These are phyloP conservation scores for Mucor indicus DNA, from an alignment of 371 early-diverging fungal genomes.

Conservation along the genomic window DNA sequence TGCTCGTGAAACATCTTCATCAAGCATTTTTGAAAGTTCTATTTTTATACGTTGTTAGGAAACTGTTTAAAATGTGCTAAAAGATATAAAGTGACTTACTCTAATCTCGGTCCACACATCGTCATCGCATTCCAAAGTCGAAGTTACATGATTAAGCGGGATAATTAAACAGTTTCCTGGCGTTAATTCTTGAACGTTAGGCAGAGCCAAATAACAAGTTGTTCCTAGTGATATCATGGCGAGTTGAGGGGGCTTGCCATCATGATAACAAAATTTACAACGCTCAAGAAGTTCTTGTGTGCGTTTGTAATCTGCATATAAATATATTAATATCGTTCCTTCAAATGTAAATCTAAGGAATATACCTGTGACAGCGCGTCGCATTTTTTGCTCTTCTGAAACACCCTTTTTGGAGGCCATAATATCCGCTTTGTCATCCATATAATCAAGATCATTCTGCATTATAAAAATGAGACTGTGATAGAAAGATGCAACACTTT, in stretches of 20 bases:
- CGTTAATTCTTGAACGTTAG: conserved; percentile 69
- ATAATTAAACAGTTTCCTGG: conserved; percentile 90
- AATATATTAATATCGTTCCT: not conserved
- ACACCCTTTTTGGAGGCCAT: conserved; percentile 62
- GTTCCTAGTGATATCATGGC: conserved; percentile 78
- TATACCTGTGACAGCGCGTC: conserved; percentile 59
- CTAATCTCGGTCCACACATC: conserved; percentile 91
- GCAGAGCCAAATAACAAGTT: conserved; percentile 79
- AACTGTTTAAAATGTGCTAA: not conserved
- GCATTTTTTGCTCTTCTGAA: conserved; percentile 63
- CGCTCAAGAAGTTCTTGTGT: conserved; percentile 64
- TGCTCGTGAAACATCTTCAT: conserved; percentile 79
- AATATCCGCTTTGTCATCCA: conserved; percentile 88
- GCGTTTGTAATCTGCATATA: conserved; percentile 64
- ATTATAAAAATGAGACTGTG: not conserved
- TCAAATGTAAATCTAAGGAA: not conserved
- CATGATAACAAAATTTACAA: conserved; percentile 79
- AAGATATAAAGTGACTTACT: conserved; percentile 34
- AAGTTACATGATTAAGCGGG: conserved; percentile 80
- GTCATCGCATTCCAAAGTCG: conserved; percentile 86
- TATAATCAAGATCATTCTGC: conserved; percentile 78
- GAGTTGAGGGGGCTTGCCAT: conserved; percentile 58
- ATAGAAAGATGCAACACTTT: conserved; percentile 16
- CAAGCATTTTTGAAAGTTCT: conserved; percentile 94
- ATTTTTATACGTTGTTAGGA: not conserved